These are phyloP conservation scores for Diaporthe ilicicola DNA, from an alignment of 2,329 filamentous ascomycete species.

Conservation along the genomic window DNA sequence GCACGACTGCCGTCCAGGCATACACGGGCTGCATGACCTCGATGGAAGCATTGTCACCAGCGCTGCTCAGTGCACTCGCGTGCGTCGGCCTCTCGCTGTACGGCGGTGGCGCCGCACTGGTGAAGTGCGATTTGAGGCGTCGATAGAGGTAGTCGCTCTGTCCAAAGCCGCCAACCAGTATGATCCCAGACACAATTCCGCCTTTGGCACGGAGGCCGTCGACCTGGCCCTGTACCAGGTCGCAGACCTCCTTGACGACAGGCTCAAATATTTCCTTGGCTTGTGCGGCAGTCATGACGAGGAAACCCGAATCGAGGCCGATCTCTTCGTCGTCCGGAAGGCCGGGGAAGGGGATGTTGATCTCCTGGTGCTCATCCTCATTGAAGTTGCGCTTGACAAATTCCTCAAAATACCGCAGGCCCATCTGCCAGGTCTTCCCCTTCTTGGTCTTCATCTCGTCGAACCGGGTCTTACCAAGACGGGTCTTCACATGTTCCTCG, in stretches of 20 bases:
- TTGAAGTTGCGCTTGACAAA: constrained; percentile 88
- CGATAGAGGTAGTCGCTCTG: constrained; percentile 81
- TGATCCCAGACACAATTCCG: constrained; percentile 75
- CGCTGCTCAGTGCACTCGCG: constrained; percentile 54
- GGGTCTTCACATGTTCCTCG: constrained; percentile 75
- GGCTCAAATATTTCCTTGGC: constrained; percentile 80
- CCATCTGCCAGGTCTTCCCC: constrained; percentile 82
- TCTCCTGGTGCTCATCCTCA: constrained; percentile 78
- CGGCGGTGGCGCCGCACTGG: constrained; percentile 63
- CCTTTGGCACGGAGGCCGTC: constrained; percentile 68
- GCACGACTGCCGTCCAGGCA: constrained; percentile 82
- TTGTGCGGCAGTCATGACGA: constrained; percentile 74
- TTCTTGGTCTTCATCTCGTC: constrained; percentile 81
- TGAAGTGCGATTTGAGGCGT: constrained; percentile 74
- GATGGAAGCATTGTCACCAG: constrained; percentile 64
- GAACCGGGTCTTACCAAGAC: constrained; percentile 73
- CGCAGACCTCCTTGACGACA: constrained; percentile 75
- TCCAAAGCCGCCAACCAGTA: constrained; percentile 83
- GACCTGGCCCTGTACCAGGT: constrained; percentile 74
- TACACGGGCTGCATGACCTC: constrained; percentile 86
- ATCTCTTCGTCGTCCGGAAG: constrained; percentile 79
- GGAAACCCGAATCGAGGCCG: constrained; percentile 78
- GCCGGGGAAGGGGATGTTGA: constrained; percentile 83
- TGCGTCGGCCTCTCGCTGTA: constrained; percentile 78
- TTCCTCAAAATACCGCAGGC: constrained; percentile 81